Percentiles rank a stretch among this genome's conserved stretches.
Evolutionary conservation across 164 flowering plant genomes (phyloP).

Genomic region (Vitis vinifera): ASM3070453v1 NC_081818.1:21879001-21879500

Average conservation of each 20-base stretch:
- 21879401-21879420: constrained; percentile 95
- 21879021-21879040: too few relatives aligned
- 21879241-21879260: neutral
- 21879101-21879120: too few relatives aligned
- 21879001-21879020: too few relatives aligned
- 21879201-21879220: too few relatives aligned
- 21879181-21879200: too few relatives aligned
- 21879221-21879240: neutral
- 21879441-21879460: constrained; percentile 2
- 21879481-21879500: neutral
- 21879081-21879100: too few relatives aligned
- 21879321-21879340: neutral
- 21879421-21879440: constrained; percentile 85
- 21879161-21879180: too few relatives aligned
- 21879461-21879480: neutral
- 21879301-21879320: neutral
- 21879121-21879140: neutral
- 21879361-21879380: constrained; percentile 79
- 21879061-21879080: too few relatives aligned
- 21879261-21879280: neutral
- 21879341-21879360: constrained; percentile 92
- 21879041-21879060: too few relatives aligned
- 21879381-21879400: constrained; percentile 74
- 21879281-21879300: neutral
- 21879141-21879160: too few relatives aligned